These are phyloP conservation scores for Kodamaea ohmeri DNA, from an alignment of 1,139 yeast species.

Conservation along the genomic window DNA sequence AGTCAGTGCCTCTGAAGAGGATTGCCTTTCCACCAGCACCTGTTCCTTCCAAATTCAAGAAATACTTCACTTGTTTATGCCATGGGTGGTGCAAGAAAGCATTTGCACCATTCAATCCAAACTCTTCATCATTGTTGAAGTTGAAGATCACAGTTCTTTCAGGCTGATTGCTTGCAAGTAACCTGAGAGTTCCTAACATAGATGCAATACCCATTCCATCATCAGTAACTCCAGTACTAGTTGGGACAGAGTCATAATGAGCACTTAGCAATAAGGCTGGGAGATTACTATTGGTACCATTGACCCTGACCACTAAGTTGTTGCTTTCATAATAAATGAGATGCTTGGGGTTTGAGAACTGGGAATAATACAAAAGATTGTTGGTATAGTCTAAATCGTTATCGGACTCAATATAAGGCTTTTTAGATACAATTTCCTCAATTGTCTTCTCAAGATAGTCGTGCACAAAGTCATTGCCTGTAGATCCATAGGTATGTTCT, in stretches of 20 bases:
- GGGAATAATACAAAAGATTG: conserved; percentile 37
- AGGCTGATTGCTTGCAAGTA: conserved; percentile 55
- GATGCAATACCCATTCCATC: conserved; percentile 93
- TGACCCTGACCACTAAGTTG: conserved; percentile 68
- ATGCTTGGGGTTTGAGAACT: conserved; percentile 35
- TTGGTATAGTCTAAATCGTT: conserved; percentile 46
- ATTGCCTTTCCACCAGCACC: conserved; percentile 92
- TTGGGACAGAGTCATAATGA: conserved; percentile 87
- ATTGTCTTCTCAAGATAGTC: conserved; percentile 57
- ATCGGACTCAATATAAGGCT: conserved; percentile 47
- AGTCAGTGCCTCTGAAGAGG: conserved; percentile 80
- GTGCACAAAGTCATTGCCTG: conserved; percentile 73
- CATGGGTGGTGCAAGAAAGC: conserved; percentile 75
- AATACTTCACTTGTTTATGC: conserved; percentile 59
- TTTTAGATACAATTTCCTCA: conserved; percentile 22
- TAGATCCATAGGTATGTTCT: conserved; percentile 78
- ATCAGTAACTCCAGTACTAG: conserved; percentile 86
- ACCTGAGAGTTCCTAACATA: conserved; percentile 64
- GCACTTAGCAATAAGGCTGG: conserved; percentile 78
- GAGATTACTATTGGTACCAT: conserved; percentile 55
- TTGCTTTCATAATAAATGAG: conserved; percentile 76
- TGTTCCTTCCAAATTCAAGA: conserved; percentile 90
- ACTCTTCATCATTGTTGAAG: conserved; percentile 88
- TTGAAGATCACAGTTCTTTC: conserved; percentile 72
- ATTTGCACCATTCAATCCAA: conserved; percentile 81